Conservation (phyloP, 805 yeast species). For the Candida awuae region DNA sequence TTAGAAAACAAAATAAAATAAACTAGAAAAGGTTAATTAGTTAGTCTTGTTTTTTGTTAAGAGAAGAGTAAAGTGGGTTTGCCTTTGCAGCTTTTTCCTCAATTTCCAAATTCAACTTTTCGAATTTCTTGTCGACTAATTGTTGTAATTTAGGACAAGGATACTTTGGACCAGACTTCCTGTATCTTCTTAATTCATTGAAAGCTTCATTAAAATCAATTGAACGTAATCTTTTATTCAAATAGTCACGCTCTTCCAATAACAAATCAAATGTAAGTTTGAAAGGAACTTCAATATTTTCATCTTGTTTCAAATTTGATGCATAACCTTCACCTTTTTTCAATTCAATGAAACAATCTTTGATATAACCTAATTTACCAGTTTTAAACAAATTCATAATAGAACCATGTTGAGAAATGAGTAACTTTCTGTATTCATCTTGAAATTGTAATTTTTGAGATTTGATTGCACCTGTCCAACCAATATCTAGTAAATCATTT, state of each 20-base stretch:
- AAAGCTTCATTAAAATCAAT: slow-evolving; percentile 30
- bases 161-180: slow-evolving; percentile 57
- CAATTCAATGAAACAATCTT: slow-evolving; percentile 51
- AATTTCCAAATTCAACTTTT: neutral
- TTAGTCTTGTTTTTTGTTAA: neutral
- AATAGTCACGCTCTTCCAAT: slow-evolving; percentile 11
- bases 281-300: slow-evolving; percentile 22
- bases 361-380: slow-evolving; percentile 57
- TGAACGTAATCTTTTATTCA: slow-evolving; percentile 23
- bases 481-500: slow-evolving; percentile 56
- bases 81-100: neutral
- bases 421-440: slow-evolving; percentile 55
- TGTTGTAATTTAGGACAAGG: slow-evolving; percentile 16
- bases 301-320: slow-evolving; percentile 27
- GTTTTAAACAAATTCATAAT: slow-evolving; percentile 65
- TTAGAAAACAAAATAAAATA: neutral
- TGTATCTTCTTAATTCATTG: slow-evolving; percentile 49
- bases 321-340: slow-evolving; percentile 77
- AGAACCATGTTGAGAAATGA: slow-evolving; percentile 63
- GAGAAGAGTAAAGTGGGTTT: neutral
- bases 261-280: slow-evolving; percentile 27
- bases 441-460: slow-evolving; percentile 64
- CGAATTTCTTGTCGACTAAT: neutral
- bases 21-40: neutral
- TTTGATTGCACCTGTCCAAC: slow-evolving; percentile 93